These are phyloP conservation scores for Vigna trinervia DNA, from an alignment of 306 rosid genomes.

Conservation along the genomic window DNA sequence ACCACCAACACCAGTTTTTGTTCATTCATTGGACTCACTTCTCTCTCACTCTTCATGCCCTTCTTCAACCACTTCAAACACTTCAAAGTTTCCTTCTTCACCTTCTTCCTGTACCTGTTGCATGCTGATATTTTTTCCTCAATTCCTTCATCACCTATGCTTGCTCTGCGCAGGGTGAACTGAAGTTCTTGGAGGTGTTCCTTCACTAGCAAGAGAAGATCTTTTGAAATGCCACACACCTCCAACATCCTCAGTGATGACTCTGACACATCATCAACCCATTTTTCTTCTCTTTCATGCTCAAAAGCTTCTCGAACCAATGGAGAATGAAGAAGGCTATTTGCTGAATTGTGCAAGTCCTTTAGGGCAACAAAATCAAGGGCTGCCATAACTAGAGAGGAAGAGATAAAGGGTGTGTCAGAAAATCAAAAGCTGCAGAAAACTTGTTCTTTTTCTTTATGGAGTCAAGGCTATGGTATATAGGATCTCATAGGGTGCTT, in stretches of 20 bases:
- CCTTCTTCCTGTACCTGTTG: conserved; percentile 56
- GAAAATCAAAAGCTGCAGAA: not conserved
- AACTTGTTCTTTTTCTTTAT: not conserved
- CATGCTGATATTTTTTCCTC: conserved; percentile 48
- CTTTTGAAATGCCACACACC: conserved; percentile 64
- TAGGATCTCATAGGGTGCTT: conserved; percentile 5
- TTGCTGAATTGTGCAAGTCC: conserved; percentile 63
- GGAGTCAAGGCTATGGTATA: conserved; percentile 5
- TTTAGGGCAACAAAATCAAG: conserved; percentile 63
- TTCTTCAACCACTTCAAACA: conserved; percentile 61
- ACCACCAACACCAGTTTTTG: conserved; percentile 59
- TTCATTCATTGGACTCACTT: conserved; percentile 20
- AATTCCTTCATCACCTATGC: conserved; percentile 44
- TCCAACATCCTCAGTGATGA: conserved; percentile 66
- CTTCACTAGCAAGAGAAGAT: conserved; percentile 59
- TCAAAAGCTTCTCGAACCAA: conserved; percentile 52
- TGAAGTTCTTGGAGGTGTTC: conserved; percentile 68
- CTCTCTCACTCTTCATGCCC: conserved; percentile 45
- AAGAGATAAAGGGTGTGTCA: not conserved
- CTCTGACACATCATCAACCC: conserved; percentile 61
- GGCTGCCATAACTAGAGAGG: conserved; percentile 44
- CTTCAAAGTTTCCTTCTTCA: conserved; percentile 63
- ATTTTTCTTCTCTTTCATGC: conserved; percentile 53
- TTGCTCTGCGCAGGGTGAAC: conserved; percentile 51
- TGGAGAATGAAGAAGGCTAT: conserved; percentile 61